phyloP scores from a whole-genome alignment of 768 basidiomycete species.

The Leccinum arenicola region DNA sequence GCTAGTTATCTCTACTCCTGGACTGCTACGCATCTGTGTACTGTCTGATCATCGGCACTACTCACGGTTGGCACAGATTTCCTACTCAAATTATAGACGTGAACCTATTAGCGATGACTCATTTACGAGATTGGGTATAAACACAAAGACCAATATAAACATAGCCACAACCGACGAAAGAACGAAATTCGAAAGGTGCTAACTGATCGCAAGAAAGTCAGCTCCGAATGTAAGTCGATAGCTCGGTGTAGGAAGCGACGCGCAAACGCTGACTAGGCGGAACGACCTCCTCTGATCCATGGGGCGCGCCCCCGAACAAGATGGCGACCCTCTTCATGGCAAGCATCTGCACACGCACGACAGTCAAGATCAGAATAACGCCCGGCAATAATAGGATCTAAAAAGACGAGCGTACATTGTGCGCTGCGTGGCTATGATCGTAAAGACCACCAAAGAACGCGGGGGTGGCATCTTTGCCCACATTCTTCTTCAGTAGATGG shows the following conservation, averaged over 20 bases:
- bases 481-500: constrained; percentile 73
- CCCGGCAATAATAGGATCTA: not conserved
- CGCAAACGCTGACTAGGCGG: constrained; percentile 9
- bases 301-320: constrained; percentile 7
- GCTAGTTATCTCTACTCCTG: not conserved
- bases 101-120: no score
- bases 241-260: constrained; percentile 1
- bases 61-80: no score
- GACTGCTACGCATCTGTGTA: not conserved
- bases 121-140: no score
- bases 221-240: not conserved
- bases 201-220: no score
- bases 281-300: constrained; percentile 5
- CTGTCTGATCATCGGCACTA: no score
- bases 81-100: no score
- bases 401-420: constrained; percentile 54
- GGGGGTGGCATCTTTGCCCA: constrained; percentile 86
- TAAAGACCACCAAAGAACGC: constrained; percentile 91
- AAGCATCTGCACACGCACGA: not conserved
- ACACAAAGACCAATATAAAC: not conserved
- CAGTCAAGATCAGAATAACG: not conserved
- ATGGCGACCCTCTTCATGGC: constrained; percentile 13
- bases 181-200: no score
- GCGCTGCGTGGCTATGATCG: constrained; percentile 55
- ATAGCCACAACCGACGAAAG: not conserved